Percentiles rank a stretch among this genome's conserved stretches.
Conservation (phyloP, 2,329 filamentous ascomycete species). For the Aspergillus jensenii region DNA sequence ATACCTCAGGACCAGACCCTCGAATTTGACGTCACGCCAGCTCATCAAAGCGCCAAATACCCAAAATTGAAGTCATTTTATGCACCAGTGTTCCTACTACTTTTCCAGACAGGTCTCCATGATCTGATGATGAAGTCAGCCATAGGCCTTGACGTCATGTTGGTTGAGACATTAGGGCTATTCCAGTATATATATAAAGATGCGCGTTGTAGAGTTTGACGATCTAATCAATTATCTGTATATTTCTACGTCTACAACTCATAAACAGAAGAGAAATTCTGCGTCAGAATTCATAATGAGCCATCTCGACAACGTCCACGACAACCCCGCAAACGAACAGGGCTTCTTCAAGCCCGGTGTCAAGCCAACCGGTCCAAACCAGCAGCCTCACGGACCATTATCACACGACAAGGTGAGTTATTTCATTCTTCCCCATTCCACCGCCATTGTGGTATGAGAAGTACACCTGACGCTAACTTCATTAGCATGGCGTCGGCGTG, state of each 20-base stretch:
- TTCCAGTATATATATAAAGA: neutral
- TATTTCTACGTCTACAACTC: neutral
- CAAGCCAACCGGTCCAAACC: neutral
- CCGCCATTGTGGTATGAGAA: neutral
- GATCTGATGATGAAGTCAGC: constrained; percentile 13
- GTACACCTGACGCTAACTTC: neutral
- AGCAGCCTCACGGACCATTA: constrained; percentile 1
- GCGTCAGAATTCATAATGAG: neutral
- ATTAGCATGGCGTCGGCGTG: constrained; percentile 63
- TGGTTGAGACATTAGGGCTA: neutral
- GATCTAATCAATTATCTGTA: too few relatives aligned
- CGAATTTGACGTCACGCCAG: neutral
- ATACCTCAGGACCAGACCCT: neutral
- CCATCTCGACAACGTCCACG: neutral
- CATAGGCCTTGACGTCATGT: constrained; percentile 11
- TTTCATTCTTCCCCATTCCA: neutral
- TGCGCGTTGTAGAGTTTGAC: too few relatives aligned
- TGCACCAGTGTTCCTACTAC: neutral
- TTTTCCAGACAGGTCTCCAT: neutral
- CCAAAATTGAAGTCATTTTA: neutral
- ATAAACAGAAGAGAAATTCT: neutral
- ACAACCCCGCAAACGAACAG: neutral
- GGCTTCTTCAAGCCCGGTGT: constrained; percentile 6
- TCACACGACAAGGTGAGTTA: neutral
- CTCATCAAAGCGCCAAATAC: neutral